These are phyloP conservation scores for Thecaphora frezii DNA, from an alignment of 1,284 basidiomycete species.

Conservation along the genomic window DNA sequence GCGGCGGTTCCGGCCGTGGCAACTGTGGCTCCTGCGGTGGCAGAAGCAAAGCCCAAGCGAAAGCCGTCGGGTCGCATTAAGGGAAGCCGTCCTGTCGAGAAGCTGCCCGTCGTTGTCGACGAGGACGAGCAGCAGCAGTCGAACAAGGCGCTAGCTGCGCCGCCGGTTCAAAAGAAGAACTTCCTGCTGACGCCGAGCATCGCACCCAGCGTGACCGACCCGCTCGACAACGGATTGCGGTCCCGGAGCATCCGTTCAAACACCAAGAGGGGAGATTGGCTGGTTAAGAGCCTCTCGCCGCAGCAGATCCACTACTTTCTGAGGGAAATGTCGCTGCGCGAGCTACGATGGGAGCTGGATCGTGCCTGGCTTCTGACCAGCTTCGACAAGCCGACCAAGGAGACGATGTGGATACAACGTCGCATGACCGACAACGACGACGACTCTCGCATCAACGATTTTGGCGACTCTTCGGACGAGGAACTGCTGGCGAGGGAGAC, in stretches of 20 bases:
- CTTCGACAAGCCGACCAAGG: slow-evolving; percentile 37
- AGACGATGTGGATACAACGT: slow-evolving; percentile 8
- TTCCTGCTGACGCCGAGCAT: slow-evolving; percentile 38
- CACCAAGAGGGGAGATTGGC: slow-evolving; percentile 33
- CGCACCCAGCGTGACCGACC: slow-evolving; percentile 36
- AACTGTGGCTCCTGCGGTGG: too few relatives aligned
- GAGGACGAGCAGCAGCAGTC: slow-evolving; percentile 20
- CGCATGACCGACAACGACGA: slow-evolving; percentile 26
- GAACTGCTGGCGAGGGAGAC: slow-evolving; percentile 31
- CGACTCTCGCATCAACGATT: slow-evolving; percentile 47
- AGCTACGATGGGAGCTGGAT: slow-evolving; percentile 52
- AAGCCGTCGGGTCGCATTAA: too few relatives aligned
- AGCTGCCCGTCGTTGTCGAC: slow-evolving; percentile 16
- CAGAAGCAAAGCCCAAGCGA: too few relatives aligned
- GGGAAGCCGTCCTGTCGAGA: slow-evolving; percentile 21
- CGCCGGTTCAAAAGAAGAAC: slow-evolving; percentile 17
- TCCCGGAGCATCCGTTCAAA: slow-evolving; percentile 4
- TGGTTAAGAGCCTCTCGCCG: slow-evolving; percentile 34
- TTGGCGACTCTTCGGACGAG: slow-evolving; percentile 39
- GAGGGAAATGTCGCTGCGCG: slow-evolving; percentile 39
- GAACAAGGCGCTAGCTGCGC: slow-evolving; percentile 2
- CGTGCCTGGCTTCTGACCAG: slow-evolving; percentile 43
- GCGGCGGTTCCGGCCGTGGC: too few relatives aligned
- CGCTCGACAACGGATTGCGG: slow-evolving; percentile 14
- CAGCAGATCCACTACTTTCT: slow-evolving; percentile 53